Percentiles rank a stretch among this genome's conserved stretches.
Conservation (phyloP, 306 rosid species). For the Purshia tridentata region DNA sequence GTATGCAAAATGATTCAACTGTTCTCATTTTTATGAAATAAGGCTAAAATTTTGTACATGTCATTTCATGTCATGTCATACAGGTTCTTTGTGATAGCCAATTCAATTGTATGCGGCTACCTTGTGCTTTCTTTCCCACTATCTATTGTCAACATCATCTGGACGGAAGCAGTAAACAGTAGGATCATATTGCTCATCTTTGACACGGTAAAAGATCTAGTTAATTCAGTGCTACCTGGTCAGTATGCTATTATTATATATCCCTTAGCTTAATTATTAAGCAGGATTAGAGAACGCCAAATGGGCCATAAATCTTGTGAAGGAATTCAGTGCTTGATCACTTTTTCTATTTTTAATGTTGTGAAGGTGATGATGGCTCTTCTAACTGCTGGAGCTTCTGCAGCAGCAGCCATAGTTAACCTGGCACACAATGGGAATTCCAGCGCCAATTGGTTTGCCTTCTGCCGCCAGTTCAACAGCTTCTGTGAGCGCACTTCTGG, state of each 20-base stretch:
- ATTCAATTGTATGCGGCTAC: conserved; percentile 57
- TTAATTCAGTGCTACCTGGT: background rate
- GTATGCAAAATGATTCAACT: background rate
- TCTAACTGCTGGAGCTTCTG: conserved; percentile 49
- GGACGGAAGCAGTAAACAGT: conserved; percentile 34
- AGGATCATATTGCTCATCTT: conserved; percentile 45
- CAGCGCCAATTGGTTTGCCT: conserved; percentile 47
- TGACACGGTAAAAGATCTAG: conserved; percentile 50
- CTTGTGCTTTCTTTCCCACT: conserved; percentile 50
- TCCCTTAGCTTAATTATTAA: background rate
- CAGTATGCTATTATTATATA: background rate
- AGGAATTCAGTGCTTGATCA: too few species aligned
- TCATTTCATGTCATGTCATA: background rate
- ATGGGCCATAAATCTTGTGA: too few species aligned
- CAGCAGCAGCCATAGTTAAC: conserved; percentile 50
- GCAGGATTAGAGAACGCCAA: too few species aligned
- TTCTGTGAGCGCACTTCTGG: conserved; percentile 52
- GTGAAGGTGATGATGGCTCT: conserved; percentile 56
- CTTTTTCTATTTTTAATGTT: background rate
- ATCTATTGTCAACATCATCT: conserved; percentile 54
- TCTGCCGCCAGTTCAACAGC: conserved; percentile 50
- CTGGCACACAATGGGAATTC: conserved; percentile 58
- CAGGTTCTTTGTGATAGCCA: conserved; percentile 70
- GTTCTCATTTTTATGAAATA: background rate
- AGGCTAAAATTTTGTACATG: background rate